Percentiles rank a stretch among this genome's conserved stretches.
Evolutionary conservation across 768 basidiomycete genomes (phyloP).

Genomic region (Leccinum longicurvipes): DNA sequence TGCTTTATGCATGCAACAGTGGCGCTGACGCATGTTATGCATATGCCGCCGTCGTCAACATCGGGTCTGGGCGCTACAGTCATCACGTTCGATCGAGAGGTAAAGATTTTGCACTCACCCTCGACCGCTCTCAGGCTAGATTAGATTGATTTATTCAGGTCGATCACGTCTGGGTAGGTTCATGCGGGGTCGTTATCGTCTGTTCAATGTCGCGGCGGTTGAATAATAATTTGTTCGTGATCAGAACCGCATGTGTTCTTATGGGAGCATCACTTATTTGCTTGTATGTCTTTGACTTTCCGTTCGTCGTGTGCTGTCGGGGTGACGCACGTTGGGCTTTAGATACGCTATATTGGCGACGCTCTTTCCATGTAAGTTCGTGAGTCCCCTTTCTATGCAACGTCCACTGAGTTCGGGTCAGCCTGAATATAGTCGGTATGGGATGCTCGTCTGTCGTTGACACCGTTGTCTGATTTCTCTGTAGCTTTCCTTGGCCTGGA

Average conservation of each 20-base stretch:
- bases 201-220: background rate
- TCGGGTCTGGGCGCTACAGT: conserved; percentile 2
- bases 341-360: conserved; percentile 28
- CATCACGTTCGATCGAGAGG: conserved; percentile 18
- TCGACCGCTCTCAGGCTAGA: background rate
- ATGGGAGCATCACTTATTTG: background rate
- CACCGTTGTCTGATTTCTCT: background rate
- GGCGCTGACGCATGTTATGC: background rate
- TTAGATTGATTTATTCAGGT: conserved; percentile 3
- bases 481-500: conserved; percentile 15
- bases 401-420: background rate
- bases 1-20: background rate
- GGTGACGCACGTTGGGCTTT: background rate
- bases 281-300: conserved; percentile 8
- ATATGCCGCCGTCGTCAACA: background rate
- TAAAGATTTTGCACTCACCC: background rate
- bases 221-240: background rate
- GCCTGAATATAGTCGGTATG: conserved; percentile 15
- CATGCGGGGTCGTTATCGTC: background rate
- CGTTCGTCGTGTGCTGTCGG: background rate
- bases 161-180: conserved; percentile 19
- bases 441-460: background rate
- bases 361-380: conserved; percentile 15
- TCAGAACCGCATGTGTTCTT: background rate
- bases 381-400: background rate